Evolutionary conservation across 768 basidiomycete genomes (phyloP), one percentile per base, ranked within the genome.

Genomic region (Cystofilobasidium macerans): DNA sequence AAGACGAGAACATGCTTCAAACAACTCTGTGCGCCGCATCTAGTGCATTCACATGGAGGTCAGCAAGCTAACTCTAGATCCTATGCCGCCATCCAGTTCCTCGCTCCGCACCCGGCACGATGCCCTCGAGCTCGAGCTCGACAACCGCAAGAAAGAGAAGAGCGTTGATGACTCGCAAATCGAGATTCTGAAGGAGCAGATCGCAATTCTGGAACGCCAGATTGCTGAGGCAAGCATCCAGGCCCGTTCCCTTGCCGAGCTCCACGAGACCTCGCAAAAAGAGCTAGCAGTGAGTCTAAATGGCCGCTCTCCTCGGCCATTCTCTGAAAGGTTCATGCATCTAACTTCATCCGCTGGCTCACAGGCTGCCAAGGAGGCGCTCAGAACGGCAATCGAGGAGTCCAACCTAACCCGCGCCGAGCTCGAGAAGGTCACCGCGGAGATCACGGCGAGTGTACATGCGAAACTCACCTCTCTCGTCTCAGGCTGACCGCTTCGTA

Each of bases 21-120:
- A 26, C 26, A 14, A 6, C 26, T 18, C 16, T 65, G 64, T 65
- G 43, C 54, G 63, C n/a, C n/a, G n/a, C n/a, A n/a, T n/a, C n/a
- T n/a, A n/a, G n/a, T n/a, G n/a, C 45, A 48, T 22, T 8, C 45
- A 22, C 45, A 8, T 48, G 33, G 24, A 43, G 22, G 7, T 32
- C 1, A 33, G 1, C n/a, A 18, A n/a, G 6, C 35, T 18, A 6
- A 12, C 40, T 64, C 32, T 11, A 2, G 0, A 20, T 18, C 38
- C 32, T 22, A 12, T 33, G 7, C 16, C 14, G 18, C 22, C 22
- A 0, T 12, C 1, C 30, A 64, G 63, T 20, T 40, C 56, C 24
- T 42, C 36, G 1, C 24, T 54, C 6, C 51, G 58, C 16, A 32
- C 28, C 8, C 30, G 47, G 43, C 63, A 58, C 43, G 56, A 54